Conservation (phyloP, 345 rosid species). For the Euphorbia tirucalli region DNA sequence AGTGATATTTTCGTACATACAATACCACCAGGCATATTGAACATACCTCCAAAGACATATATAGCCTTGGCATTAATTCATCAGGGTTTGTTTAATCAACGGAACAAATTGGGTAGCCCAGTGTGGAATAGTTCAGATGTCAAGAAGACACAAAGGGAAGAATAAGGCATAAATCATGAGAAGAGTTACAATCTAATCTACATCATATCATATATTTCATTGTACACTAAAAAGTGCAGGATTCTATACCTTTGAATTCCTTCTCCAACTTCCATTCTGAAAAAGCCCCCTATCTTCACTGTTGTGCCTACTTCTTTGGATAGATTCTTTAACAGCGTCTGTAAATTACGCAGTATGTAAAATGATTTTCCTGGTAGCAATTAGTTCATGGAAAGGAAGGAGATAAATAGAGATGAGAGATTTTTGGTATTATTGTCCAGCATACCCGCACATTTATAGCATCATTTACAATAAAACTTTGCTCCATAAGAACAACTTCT, state of each 20-base stretch:
- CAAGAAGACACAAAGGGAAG: conserved; percentile 1
- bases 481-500: conserved; percentile 89
- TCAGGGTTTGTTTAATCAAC: not conserved
- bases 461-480: conserved; percentile 80
- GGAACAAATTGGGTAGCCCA: not conserved
- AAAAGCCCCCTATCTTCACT: conserved; percentile 72
- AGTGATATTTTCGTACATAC: no score
- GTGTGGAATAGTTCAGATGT: not conserved
- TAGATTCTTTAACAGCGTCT: conserved; percentile 63
- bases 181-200: conserved; percentile 10
- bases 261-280: conserved; percentile 97
- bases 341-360: conserved; percentile 12
- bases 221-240: not conserved
- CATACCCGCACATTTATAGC: conserved; percentile 63
- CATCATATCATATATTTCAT: not conserved
- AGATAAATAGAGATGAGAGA: not conserved
- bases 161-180: not conserved
- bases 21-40: no score
- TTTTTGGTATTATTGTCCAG: not conserved
- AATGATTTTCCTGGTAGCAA: conserved; percentile 4
- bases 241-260: conserved; percentile 74
- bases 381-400: not conserved
- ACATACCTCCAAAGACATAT: no score
- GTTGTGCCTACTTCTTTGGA: conserved; percentile 78
- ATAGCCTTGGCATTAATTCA: not conserved